These are phyloP conservation scores for Cordyceps sp. DNA, from an alignment of 2,329 filamentous ascomycete species.

Conservation along the genomic window DNA sequence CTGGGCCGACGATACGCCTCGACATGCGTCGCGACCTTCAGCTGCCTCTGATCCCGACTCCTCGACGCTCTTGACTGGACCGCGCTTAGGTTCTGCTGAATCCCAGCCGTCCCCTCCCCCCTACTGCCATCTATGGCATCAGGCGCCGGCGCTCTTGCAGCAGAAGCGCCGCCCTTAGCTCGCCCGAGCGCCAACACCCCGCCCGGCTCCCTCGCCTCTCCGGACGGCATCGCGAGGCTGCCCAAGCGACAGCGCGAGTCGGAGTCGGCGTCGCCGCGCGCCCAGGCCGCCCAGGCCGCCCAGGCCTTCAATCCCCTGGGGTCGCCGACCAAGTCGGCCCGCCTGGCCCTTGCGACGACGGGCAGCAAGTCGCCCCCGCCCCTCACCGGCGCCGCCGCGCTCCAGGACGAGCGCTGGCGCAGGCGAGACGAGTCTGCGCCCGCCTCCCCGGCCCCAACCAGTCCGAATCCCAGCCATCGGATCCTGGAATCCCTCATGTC, in stretches of 20 bases:
- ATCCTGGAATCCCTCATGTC: constrained; percentile 38
- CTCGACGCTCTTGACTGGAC: constrained; percentile 2
- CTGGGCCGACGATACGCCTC: constrained; percentile 15
- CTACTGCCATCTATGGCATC: constrained; percentile 28
- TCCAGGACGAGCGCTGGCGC: constrained; percentile 34
- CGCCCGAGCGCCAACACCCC: constrained; percentile 17
- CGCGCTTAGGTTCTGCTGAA: constrained; percentile 1
- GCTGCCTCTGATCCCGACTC: constrained; percentile 4
- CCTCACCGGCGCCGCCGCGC: constrained; percentile 34
- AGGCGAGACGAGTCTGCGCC: constrained; percentile 19
- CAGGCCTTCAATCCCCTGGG: constrained; percentile 20
- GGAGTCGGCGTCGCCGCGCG: constrained; percentile 23
- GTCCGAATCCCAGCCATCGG: constrained; percentile 36
- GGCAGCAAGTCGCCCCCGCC: constrained; percentile 23
- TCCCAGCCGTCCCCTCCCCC: neutral
- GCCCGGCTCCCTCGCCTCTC: constrained; percentile 14
- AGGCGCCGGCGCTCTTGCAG: constrained; percentile 33
- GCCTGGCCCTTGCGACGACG: constrained; percentile 26
- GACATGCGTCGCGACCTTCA: constrained; percentile 17
- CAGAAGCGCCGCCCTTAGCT: constrained; percentile 27
- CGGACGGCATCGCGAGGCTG: constrained; percentile 22
- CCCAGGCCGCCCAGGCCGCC: constrained; percentile 8
- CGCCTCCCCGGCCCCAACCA: constrained; percentile 25
- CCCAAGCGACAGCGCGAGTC: constrained; percentile 30
- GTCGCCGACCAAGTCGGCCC: constrained; percentile 37